A percentile compares a stretch with the other conserved stretches of the same genome.
These are phyloP conservation scores for Plantago coronopus DNA, from an alignment of 305 asterid species.

Conservation along the genomic window DNA sequence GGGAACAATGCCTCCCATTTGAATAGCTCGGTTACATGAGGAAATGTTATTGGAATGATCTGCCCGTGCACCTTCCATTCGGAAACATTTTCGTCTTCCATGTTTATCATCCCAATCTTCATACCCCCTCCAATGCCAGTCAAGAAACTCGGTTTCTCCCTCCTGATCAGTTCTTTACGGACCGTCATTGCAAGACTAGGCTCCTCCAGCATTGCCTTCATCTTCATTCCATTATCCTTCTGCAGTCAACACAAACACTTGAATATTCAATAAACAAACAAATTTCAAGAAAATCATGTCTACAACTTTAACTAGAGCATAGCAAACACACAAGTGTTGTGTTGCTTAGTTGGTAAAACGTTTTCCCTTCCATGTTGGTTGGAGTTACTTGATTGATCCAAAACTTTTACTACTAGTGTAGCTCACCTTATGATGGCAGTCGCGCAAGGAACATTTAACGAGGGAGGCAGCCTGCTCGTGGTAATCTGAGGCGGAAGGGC, in stretches of 20 bases:
- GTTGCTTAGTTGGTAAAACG: no score
- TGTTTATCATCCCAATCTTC: slow-evolving; percentile 66
- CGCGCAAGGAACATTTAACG: slow-evolving; percentile 47
- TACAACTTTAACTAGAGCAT: background rate
- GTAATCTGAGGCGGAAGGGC: slow-evolving; percentile 45
- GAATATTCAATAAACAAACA: background rate
- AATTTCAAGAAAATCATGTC: background rate
- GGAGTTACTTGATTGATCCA: no score
- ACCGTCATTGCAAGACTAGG: slow-evolving; percentile 17
- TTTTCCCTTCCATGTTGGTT: no score
- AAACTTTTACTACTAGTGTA: slow-evolving; percentile 9
- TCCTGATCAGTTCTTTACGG: slow-evolving; percentile 36
- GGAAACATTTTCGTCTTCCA: slow-evolving; percentile 59
- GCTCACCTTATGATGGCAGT: slow-evolving; percentile 68
- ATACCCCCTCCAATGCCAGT: slow-evolving; percentile 33
- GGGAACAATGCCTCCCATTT: slow-evolving; percentile 76
- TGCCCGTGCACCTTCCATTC: slow-evolving; percentile 56
- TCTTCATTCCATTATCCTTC: slow-evolving; percentile 41
- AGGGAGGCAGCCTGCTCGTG: slow-evolving; percentile 37
- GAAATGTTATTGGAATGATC: slow-evolving; percentile 29
- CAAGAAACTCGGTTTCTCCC: slow-evolving; percentile 60
- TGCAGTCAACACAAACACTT: slow-evolving; percentile 1
- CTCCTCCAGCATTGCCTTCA: slow-evolving; percentile 56
- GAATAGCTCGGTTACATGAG: slow-evolving; percentile 41
- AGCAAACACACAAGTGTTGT: no score